A percentile compares a stretch with the other conserved stretches of the same genome.
Conservation (phyloP, 495 filamentous ascomycete species). For the Podospora australis region DNA sequence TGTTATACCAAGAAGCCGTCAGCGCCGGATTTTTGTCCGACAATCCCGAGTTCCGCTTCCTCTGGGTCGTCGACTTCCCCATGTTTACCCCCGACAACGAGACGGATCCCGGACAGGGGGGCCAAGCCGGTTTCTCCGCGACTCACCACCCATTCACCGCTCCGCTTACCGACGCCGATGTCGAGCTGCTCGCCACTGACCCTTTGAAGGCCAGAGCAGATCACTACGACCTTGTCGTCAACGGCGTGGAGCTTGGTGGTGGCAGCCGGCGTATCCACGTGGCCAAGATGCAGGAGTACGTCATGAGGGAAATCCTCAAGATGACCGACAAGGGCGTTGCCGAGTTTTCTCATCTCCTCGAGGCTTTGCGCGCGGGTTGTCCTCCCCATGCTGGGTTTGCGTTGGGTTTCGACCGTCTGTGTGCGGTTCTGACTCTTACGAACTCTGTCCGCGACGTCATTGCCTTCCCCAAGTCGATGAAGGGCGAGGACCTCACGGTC, state of each 20-base stretch:
- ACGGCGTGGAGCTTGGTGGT: constrained; percentile 90
- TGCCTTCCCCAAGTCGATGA: constrained; percentile 89
- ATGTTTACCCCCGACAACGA: constrained; percentile 72
- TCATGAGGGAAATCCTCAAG: constrained; percentile 76
- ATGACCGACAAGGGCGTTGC: constrained; percentile 54
- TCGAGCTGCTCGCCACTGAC: constrained; percentile 64
- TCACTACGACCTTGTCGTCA: constrained; percentile 93
- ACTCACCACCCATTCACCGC: constrained; percentile 98
- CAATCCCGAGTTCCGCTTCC: constrained; percentile 53
- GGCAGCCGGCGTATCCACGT: constrained; percentile 91
- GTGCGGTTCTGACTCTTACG: constrained; percentile 71
- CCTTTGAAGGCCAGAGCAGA: constrained; percentile 69
- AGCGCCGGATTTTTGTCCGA: constrained; percentile 48
- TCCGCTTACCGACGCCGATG: constrained; percentile 63
- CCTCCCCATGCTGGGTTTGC: constrained; percentile 96
- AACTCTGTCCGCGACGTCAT: constrained; percentile 84
- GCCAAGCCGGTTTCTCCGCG: constrained; percentile 68
- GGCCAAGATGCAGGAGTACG: constrained; percentile 72
- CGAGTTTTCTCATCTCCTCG: constrained; percentile 78
- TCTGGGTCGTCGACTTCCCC: constrained; percentile 88
- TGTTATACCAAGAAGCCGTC: constrained; percentile 62
- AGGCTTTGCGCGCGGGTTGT: constrained; percentile 79
- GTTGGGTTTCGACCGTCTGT: constrained; percentile 81
- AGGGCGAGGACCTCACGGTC: constrained; percentile 77
- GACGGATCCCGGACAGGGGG: constrained; percentile 75